phyloP scores from a whole-genome alignment of 2,329 filamentous ascomycete species.

The Fusarium liriodendri region DNA sequence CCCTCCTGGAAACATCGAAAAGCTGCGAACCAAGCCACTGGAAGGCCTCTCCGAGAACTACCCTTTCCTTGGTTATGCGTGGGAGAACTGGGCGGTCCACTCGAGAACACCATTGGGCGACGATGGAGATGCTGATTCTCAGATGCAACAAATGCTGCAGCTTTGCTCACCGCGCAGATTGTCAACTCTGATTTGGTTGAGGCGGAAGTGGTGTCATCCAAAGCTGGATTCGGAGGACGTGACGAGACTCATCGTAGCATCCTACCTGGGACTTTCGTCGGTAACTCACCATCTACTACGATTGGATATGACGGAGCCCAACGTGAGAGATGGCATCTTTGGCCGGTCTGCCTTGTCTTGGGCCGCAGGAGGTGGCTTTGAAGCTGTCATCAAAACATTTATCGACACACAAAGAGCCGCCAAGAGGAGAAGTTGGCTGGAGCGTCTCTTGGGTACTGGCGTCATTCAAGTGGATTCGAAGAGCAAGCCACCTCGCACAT shows the following conservation, averaged over 20 bases:
- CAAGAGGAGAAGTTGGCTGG: neutral
- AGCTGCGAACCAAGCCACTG: neutral
- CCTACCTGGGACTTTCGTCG: neutral
- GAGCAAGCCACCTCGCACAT: neutral
- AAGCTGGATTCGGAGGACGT: neutral
- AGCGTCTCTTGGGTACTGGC: neutral
- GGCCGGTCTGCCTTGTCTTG: neutral
- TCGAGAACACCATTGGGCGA: neutral
- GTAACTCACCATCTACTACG: neutral
- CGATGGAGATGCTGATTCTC: neutral
- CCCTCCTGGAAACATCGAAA: neutral
- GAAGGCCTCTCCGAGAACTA: neutral
- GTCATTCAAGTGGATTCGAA: neutral
- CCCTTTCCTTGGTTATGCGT: neutral
- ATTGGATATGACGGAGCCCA: neutral
- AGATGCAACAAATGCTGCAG: neutral
- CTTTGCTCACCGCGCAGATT: neutral
- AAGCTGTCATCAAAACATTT: neutral
- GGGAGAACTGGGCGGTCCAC: constrained; percentile 1
- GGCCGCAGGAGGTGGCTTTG: neutral
- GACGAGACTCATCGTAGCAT: neutral
- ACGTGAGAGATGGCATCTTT: neutral
- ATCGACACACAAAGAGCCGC: neutral
- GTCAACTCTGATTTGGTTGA: neutral
- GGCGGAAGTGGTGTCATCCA: neutral